A percentile compares a stretch with the other conserved stretches of the same genome.
Evolutionary conservation across 768 basidiomycete genomes (phyloP).

Genomic region (Boletus rex-veris): DNA sequence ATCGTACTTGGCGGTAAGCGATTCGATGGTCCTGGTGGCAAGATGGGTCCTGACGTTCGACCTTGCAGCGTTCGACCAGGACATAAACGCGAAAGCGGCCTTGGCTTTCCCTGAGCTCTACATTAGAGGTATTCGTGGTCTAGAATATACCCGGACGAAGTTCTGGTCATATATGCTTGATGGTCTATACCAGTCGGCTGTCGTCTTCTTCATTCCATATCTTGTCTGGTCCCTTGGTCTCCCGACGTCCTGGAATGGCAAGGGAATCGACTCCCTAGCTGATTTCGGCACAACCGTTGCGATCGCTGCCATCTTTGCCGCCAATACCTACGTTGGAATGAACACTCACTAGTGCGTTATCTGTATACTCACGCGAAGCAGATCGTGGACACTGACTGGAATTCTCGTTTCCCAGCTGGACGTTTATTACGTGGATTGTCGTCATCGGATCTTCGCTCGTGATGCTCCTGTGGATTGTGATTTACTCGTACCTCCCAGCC

Average conservation of each 20-base stretch:
- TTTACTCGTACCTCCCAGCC: conserved; percentile 80
- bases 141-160: conserved; percentile 87
- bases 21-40: background rate
- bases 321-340: conserved; percentile 86
- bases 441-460: conserved; percentile 76
- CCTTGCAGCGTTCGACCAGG: conserved; percentile 80
- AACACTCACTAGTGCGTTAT: conserved; percentile 82
- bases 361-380: conserved; percentile 9
- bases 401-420: conserved; percentile 56
- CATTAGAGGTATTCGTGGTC: conserved; percentile 85
- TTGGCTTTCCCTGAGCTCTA: conserved; percentile 96
- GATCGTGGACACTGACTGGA: background rate
- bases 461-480: conserved; percentile 82
- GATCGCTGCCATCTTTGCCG: conserved; percentile 81
- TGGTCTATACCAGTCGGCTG: conserved; percentile 87
- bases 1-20: conserved; percentile 79
- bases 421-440: conserved; percentile 78
- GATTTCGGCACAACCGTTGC: conserved; percentile 94
- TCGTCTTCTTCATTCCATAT: conserved; percentile 86
- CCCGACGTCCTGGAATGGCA: conserved; percentile 73
- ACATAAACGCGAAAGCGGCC: conserved; percentile 85
- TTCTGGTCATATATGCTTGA: conserved; percentile 97
- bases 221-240: conserved; percentile 63
- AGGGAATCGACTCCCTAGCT: conserved; percentile 69
- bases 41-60: conserved; percentile 5